Evolutionary conservation across 495 filamentous ascomycete genomes (phyloP), one percentile per base, ranked within the genome.

Genomic region (Pseudoneurospora amorphoporcata): DNA sequence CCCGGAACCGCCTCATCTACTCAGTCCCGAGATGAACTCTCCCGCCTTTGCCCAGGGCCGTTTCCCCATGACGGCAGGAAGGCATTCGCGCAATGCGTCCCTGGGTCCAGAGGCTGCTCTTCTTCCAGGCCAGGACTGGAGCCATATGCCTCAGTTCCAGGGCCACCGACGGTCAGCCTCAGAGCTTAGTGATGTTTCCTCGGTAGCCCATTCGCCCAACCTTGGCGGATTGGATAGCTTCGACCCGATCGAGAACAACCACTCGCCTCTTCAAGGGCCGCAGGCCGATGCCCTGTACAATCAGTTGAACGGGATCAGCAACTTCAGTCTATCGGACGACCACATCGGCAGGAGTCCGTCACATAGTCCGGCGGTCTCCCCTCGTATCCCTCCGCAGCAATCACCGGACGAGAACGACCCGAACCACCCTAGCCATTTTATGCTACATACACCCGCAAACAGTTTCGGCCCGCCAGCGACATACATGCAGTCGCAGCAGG

Each of bases 121-220:
- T 76, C 83, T 90, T 72, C 89, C 88, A 41, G 86, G 85, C 12
- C 91, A 90, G 72, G 91, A 94, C 70, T 95, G 92, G 92, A 86
- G 84, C 42, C 88, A 93, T 17, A 61, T 71, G 71, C 83, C 83
- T 58, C 89, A 90, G 75, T 98, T 96, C 76, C 88, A 91, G 71
- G 83, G 84, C 7, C 94, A 98, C 79, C 88, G 94, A 71, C 87
- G 94, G 77, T 88, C 91, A 42, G 92, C 94, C 1, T 98, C 95
- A 8, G 95, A 98, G 78, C 92, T 92, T 75, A 98, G 94, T 6
- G 95, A 98, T 75, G 85, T 84, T 14, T 95, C 92, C 17, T 96
- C 94, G 23, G 91, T 88, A 1, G 87, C 90, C 9, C 89, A 90
- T 39, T 98, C 95, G 23, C 95, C 95, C 65, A 92, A 89, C 77